Percentiles rank a stretch among this genome's conserved stretches.
Conservation (phyloP, 345 rosid genomes). For the Gossypium mustelinum region DNA sequence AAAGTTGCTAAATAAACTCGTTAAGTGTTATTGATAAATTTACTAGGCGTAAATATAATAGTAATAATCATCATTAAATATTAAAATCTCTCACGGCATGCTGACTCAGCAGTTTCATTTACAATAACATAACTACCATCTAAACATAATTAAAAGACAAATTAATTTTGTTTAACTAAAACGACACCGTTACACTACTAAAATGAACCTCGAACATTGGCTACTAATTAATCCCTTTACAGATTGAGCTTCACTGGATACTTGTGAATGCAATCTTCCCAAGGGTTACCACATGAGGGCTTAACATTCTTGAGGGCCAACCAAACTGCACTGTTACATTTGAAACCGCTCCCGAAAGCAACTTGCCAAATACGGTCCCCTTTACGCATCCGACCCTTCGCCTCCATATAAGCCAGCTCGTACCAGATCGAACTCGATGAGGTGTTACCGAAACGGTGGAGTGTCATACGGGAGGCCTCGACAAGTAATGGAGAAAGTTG, state of each 20-base stretch:
- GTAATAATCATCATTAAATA: not conserved
- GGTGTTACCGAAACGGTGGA: not conserved
- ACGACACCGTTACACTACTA: not conserved
- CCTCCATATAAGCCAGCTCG: not conserved
- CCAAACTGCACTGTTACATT: slow-evolving; percentile 1
- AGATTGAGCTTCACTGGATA: not conserved
- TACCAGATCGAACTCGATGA: not conserved
- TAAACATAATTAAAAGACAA: not conserved
- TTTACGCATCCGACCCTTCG: not conserved
- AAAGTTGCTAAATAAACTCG: no score
- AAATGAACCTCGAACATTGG: not conserved
- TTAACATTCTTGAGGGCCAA: not conserved
- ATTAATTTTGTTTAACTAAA: not conserved
- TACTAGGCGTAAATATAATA: not conserved
- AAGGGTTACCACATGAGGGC: not conserved
- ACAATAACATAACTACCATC: not conserved
- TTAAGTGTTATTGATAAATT: no score
- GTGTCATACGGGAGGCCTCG: not conserved
- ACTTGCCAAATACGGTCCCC: not conserved
- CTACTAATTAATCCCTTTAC: not conserved
- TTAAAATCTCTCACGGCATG: not conserved
- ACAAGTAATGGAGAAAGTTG: not conserved
- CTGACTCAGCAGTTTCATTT: not conserved
- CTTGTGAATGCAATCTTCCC: not conserved
- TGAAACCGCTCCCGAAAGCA: not conserved